These are phyloP conservation scores for Xerocomellus amylosporus DNA, from an alignment of 768 basidiomycete genomes.

Conservation along the genomic window DNA sequence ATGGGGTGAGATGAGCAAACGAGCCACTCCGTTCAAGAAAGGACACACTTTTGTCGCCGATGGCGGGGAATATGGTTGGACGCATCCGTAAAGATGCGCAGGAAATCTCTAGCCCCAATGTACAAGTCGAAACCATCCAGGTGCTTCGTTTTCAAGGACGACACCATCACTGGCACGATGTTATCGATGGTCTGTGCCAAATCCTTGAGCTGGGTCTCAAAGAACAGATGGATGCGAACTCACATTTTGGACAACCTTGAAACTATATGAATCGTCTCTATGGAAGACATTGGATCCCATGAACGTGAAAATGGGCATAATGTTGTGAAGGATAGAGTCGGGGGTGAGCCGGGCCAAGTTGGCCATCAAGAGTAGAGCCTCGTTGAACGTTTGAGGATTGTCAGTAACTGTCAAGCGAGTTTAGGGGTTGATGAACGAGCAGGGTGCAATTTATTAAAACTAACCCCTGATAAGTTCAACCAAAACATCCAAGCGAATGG, in stretches of 20 bases:
- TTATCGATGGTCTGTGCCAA: constrained; percentile 76
- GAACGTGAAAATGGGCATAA: constrained; percentile 99
- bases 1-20: constrained; percentile 1
- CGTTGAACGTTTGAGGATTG: constrained; percentile 94
- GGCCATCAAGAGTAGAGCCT: constrained; percentile 85
- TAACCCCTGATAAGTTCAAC: constrained; percentile 83
- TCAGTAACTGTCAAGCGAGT: constrained; percentile 57
- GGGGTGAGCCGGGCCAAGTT: constrained; percentile 80
- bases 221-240: constrained; percentile 1
- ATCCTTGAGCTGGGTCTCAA: not conserved
- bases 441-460: not conserved
- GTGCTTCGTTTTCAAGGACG: constrained; percentile 65
- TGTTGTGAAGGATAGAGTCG: constrained; percentile 87
- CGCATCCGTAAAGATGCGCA: constrained; percentile 92
- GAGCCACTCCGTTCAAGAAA: not conserved
- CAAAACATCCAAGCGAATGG: constrained; percentile 77
- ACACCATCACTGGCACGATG: constrained; percentile 91
- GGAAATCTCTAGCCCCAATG: constrained; percentile 71
- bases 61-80: constrained; percentile 90
- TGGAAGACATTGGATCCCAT: constrained; percentile 99
- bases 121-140: constrained; percentile 56
- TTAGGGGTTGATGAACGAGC: not conserved
- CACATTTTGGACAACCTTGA: constrained; percentile 92
- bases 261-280: constrained; percentile 92
- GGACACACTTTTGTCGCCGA: constrained; percentile 76